Percentiles rank a stretch among this genome's conserved stretches.
Conservation (phyloP, 805 yeast species). For the Spathaspora gorwiae region DNA sequence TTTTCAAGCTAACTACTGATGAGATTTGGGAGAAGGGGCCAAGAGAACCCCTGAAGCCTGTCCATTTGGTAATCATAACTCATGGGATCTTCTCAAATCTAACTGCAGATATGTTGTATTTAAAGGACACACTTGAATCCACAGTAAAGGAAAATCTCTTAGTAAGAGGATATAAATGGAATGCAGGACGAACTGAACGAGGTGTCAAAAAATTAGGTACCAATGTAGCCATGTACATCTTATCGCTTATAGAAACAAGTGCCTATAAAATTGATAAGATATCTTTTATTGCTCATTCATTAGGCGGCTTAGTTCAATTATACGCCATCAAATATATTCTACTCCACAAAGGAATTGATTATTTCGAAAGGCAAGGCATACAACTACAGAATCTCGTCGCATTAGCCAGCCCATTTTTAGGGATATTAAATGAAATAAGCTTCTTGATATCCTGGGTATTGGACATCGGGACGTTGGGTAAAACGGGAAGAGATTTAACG, state of each 20-base stretch:
- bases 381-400: slow-evolving; percentile 31
- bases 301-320: slow-evolving; percentile 41
- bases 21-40: slow-evolving; percentile 33
- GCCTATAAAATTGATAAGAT: slow-evolving; percentile 21
- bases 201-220: slow-evolving; percentile 37
- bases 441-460: slow-evolving; percentile 36
- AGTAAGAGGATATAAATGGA: slow-evolving; percentile 34
- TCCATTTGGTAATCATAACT: slow-evolving; percentile 38
- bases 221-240: slow-evolving; percentile 24
- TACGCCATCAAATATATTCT: slow-evolving; percentile 37
- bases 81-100: slow-evolving; percentile 42
- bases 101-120: slow-evolving; percentile 41
- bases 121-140: slow-evolving; percentile 30
- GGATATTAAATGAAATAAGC: slow-evolving; percentile 39
- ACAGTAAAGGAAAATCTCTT: slow-evolving; percentile 28
- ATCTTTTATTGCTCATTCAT: slow-evolving; percentile 41
- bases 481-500: slow-evolving; percentile 43
- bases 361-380: slow-evolving; percentile 23
- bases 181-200: slow-evolving; percentile 39
- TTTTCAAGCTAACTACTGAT: slow-evolving; percentile 21
- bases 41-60: slow-evolving; percentile 22
- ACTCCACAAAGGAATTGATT: slow-evolving; percentile 25
- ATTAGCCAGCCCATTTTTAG: slow-evolving; percentile 41
- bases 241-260: slow-evolving; percentile 19
- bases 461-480: slow-evolving; percentile 42